These are phyloP conservation scores for Chionographis japonica DNA, from an alignment of 106 monocot species.

Conservation along the genomic window DNA sequence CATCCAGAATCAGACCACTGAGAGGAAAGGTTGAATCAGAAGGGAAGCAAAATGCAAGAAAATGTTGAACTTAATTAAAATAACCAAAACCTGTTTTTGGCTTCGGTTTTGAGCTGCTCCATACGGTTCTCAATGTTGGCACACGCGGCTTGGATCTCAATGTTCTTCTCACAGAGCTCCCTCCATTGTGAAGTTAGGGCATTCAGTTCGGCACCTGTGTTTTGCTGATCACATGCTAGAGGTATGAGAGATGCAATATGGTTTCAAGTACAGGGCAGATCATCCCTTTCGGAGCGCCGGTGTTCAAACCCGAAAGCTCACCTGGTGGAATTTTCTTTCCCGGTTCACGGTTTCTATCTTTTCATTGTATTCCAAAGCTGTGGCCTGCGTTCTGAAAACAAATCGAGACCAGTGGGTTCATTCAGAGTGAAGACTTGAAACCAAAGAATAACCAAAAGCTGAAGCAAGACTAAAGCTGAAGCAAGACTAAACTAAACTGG, in stretches of 20 bases:
- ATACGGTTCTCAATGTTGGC: conserved; percentile 58
- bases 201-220: conserved; percentile 61
- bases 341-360: conserved; percentile 82
- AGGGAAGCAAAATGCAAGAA: not conserved
- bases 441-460: too few relatives aligned
- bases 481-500: too few relatives aligned
- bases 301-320: conserved; percentile 1
- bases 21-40: conserved; percentile 12
- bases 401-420: not conserved
- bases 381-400: conserved; percentile 60
- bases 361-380: conserved; percentile 64
- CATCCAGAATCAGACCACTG: conserved; percentile 47
- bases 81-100: conserved; percentile 36
- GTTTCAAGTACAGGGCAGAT: not conserved
- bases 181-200: conserved; percentile 70
- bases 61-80: not conserved
- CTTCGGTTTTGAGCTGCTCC: conserved; percentile 59
- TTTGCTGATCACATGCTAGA: conserved; percentile 61
- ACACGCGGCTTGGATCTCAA: conserved; percentile 77
- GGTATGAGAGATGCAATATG: not conserved
- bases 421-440: not conserved
- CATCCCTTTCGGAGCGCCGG: not conserved
- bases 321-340: conserved; percentile 96
- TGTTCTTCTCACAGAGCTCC: conserved; percentile 87
- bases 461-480: too few relatives aligned